A percentile compares a stretch with the other conserved stretches of the same genome.
phyloP scores from a whole-genome alignment of 2,329 filamentous ascomycete genomes.

The Xylaria sp. region DNA sequence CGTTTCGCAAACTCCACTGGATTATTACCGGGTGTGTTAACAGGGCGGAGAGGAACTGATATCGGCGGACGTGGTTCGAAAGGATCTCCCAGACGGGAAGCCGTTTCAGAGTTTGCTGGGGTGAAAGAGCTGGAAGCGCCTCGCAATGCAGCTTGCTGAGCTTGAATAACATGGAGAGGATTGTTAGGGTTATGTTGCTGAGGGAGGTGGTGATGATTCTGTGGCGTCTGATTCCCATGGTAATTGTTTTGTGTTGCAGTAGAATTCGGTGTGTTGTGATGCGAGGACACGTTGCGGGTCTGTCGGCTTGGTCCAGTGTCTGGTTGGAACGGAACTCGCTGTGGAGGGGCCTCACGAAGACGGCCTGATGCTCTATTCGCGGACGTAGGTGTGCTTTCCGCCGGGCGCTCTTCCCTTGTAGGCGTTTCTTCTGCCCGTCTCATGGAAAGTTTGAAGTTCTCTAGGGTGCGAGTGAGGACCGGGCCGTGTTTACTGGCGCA shows the following conservation, averaged over 20 bases:
- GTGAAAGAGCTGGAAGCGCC: constrained; percentile 59
- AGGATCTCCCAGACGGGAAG: constrained; percentile 70
- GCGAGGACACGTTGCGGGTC: constrained; percentile 66
- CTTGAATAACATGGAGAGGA: constrained; percentile 49
- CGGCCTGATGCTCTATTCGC: constrained; percentile 70
- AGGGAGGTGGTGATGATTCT: constrained; percentile 44
- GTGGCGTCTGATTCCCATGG: constrained; percentile 38
- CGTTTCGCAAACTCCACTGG: constrained; percentile 73
- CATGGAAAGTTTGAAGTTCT: constrained; percentile 72
- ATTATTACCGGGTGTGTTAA: constrained; percentile 80
- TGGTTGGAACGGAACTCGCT: constrained; percentile 85
- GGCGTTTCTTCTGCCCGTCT: constrained; percentile 70
- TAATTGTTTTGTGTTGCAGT: constrained; percentile 41
- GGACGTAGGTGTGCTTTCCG: constrained; percentile 61
- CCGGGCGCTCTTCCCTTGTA: constrained; percentile 69
- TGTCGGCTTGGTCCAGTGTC: constrained; percentile 75
- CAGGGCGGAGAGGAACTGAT: constrained; percentile 75
- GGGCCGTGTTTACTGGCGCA: constrained; percentile 86
- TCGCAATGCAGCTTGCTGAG: constrained; percentile 48
- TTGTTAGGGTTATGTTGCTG: constrained; percentile 49
- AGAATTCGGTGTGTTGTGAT: constrained; percentile 52
- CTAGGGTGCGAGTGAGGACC: constrained; percentile 80
- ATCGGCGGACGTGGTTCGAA: constrained; percentile 75
- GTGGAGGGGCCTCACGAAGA: constrained; percentile 83
- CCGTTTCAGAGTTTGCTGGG: constrained; percentile 66